A percentile compares a stretch with the other conserved stretches of the same genome.
These are phyloP conservation scores for Aspergillus hancockii DNA, from an alignment of 495 filamentous ascomycete genomes.

Conservation along the genomic window DNA sequence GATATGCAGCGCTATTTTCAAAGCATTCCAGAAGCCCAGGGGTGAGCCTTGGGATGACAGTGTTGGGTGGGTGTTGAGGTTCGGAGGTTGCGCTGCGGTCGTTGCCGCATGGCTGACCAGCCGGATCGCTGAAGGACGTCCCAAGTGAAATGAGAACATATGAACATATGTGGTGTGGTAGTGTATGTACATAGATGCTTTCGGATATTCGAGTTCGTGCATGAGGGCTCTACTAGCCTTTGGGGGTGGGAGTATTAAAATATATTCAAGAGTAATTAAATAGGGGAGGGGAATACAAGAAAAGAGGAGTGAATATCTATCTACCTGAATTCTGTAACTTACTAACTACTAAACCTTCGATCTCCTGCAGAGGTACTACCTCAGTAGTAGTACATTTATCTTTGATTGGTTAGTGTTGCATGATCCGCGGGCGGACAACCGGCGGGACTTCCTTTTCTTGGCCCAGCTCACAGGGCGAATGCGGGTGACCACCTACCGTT, in stretches of 20 bases:
- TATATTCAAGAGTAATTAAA: not conserved
- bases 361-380: no score
- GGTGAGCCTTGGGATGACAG: conserved; percentile 81
- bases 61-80: conserved; percentile 79
- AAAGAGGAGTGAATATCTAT: not conserved
- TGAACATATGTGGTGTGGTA: no score
- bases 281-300: not conserved
- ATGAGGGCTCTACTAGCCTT: not conserved
- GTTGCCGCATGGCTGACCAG: conserved; percentile 69
- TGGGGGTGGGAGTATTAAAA: conserved; percentile 5
- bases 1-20: conserved; percentile 78
- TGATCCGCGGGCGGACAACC: conserved; percentile 6
- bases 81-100: conserved; percentile 75
- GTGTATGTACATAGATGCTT: conserved; percentile 11
- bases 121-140: conserved; percentile 41
- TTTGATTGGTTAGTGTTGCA: not conserved
- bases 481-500: not conserved
- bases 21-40: conserved; percentile 75
- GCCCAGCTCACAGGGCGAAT: not conserved
- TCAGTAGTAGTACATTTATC: no score
- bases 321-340: no score
- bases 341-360: no score
- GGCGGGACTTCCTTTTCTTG: not conserved
- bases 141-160: conserved; percentile 6
- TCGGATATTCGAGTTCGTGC: not conserved